Conservation (phyloP, 139 green algal genomes). For the Coccomyxa sp. region DNA sequence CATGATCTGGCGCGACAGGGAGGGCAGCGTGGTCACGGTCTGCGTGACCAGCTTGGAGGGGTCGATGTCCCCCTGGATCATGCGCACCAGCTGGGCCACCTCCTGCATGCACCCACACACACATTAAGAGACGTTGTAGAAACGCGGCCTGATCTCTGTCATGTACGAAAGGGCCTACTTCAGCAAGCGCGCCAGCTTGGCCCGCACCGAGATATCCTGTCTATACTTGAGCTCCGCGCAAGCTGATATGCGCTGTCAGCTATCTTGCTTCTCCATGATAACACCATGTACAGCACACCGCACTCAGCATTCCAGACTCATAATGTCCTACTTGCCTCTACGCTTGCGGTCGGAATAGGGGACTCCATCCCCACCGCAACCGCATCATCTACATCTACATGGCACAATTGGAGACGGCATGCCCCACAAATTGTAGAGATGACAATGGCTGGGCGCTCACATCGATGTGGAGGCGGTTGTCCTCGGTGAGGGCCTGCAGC, state of each 20-base stretch:
- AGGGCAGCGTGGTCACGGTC: slow-evolving; percentile 34
- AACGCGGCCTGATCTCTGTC: neutral
- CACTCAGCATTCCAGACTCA: neutral
- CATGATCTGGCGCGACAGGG: slow-evolving; percentile 41
- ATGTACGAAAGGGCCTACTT: too few species aligned
- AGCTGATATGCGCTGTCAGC: neutral
- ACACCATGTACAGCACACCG: neutral
- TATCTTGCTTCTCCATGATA: neutral
- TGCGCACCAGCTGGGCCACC: slow-evolving; percentile 52
- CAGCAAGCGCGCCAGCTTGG: too few species aligned
- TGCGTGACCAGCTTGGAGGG: slow-evolving; percentile 26
- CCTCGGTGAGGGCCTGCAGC: slow-evolving; percentile 90
- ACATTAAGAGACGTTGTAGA: neutral
- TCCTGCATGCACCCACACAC: slow-evolving; percentile 29
- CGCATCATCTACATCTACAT: neutral
- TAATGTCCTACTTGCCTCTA: neutral
- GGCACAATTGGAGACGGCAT: neutral
- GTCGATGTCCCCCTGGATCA: slow-evolving; percentile 52
- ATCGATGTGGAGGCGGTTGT: slow-evolving; percentile 87
- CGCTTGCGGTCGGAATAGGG: neutral
- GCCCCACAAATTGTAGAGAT: neutral
- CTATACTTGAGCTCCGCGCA: neutral
- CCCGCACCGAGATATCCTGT: too few species aligned
- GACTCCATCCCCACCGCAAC: neutral
- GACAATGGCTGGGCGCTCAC: slow-evolving; percentile 33